Evolutionary conservation across 2,329 filamentous ascomycete species (phyloP).

Genomic region (Alternaria panax): DNA sequence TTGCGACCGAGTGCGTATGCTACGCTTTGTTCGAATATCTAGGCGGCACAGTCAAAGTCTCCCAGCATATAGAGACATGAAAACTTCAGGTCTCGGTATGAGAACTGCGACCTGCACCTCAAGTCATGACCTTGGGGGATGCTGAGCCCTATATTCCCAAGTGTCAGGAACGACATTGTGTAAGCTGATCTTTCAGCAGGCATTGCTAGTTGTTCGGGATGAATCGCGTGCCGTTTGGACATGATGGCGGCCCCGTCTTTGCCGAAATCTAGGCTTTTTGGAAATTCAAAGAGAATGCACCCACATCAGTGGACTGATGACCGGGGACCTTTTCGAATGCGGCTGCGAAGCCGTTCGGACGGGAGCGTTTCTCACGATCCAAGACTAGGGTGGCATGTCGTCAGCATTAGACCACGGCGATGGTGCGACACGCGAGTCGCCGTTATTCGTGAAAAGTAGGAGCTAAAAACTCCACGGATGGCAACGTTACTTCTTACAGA

Average conservation of each 20-base stretch:
- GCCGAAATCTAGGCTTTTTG: background rate
- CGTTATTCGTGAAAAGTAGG: background rate
- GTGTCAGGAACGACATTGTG: background rate
- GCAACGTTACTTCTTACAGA: background rate
- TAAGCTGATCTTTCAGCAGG: background rate
- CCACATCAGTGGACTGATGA: background rate
- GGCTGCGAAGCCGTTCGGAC: background rate
- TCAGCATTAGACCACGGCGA: background rate
- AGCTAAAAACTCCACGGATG: background rate
- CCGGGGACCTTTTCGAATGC: background rate
- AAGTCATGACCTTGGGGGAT: background rate
- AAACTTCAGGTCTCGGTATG: background rate
- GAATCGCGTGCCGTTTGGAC: background rate
- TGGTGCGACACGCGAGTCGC: slow-evolving; percentile 13
- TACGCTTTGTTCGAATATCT: background rate
- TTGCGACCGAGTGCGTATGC: background rate
- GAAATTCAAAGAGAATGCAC: background rate
- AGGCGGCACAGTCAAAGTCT: background rate
- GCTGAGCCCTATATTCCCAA: background rate
- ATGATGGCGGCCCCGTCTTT: background rate
- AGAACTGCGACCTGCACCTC: background rate
- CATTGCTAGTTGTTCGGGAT: background rate
- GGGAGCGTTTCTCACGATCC: background rate
- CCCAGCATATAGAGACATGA: background rate
- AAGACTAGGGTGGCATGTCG: slow-evolving; percentile 4